Evolutionary conservation across 768 basidiomycete species (phyloP).

Genomic region (Hericium alpestre): DNA sequence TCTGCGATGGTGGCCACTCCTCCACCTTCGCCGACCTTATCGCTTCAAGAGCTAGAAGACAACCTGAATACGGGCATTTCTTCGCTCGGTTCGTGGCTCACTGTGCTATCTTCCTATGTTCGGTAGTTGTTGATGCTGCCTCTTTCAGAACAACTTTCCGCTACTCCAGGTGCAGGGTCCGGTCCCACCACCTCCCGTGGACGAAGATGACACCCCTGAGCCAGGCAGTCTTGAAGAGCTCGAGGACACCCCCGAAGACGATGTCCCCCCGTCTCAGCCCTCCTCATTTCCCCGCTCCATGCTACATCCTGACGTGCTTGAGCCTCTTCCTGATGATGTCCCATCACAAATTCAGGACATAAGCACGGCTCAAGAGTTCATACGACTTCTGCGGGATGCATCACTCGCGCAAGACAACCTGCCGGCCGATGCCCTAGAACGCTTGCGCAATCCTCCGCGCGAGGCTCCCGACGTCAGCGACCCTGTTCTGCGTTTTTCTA

Average conservation of each 20-base stretch:
- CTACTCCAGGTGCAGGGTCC: neutral
- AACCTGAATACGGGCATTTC: too few relatives aligned
- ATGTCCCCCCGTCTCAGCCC: neutral
- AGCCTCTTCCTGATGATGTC: neutral
- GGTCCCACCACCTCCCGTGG: neutral
- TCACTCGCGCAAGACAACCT: neutral
- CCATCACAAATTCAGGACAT: neutral
- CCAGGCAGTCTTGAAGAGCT: neutral
- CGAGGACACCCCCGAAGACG: neutral
- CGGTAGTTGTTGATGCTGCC: too few relatives aligned
- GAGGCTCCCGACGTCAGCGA: neutral
- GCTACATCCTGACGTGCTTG: neutral
- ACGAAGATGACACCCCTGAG: neutral
- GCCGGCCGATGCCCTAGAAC: neutral
- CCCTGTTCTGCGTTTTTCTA: neutral
- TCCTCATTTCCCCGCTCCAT: neutral
- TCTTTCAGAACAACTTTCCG: too few relatives aligned
- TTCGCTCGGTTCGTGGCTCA: too few relatives aligned
- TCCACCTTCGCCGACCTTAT: too few relatives aligned
- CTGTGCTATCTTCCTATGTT: too few relatives aligned
- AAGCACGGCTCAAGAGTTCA: neutral
- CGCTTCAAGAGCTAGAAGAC: too few relatives aligned
- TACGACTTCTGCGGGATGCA: neutral
- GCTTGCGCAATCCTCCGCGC: constrained; percentile 3
- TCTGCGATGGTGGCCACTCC: too few relatives aligned